A percentile compares a stretch with the other conserved stretches of the same genome.
Conservation (phyloP, 2,329 filamentous ascomycete species). For the Scytalidium sp. region DNA sequence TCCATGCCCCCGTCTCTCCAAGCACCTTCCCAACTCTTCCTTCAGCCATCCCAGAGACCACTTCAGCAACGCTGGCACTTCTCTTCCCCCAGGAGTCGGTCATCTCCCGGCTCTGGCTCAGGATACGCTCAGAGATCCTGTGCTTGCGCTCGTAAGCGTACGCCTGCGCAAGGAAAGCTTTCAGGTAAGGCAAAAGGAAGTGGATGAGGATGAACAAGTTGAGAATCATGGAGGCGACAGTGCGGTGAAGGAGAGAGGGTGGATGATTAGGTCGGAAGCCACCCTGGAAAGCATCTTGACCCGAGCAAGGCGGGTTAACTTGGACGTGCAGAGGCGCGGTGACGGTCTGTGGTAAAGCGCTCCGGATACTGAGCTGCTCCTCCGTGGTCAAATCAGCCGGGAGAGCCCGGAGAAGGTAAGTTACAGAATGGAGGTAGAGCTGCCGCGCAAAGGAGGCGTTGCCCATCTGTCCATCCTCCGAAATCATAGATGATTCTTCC, state of each 20-base stretch:
- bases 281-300: background rate
- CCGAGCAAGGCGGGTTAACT: background rate
- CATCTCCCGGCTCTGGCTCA: conserved; percentile 48
- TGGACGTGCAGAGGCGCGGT: conserved; percentile 17
- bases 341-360: conserved; percentile 42
- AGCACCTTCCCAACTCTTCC: conserved; percentile 60
- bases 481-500: conserved; percentile 37
- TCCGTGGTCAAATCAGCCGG: conserved; percentile 53
- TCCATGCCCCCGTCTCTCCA: conserved; percentile 55
- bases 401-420: conserved; percentile 62
- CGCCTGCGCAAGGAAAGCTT: conserved; percentile 47
- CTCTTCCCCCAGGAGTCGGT: conserved; percentile 51
- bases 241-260: conserved; percentile 55
- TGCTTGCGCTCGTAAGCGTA: conserved; percentile 66
- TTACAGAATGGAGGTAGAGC: conserved; percentile 61
- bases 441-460: conserved; percentile 51
- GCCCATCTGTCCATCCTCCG: conserved; percentile 25
- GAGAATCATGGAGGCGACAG: conserved; percentile 54
- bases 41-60: conserved; percentile 59
- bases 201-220: conserved; percentile 57
- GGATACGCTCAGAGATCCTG: conserved; percentile 57
- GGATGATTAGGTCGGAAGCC: conserved; percentile 18
- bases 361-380: conserved; percentile 50
- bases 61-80: conserved; percentile 48
- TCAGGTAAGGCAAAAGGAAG: conserved; percentile 59